Conservation (phyloP, 2,329 filamentous ascomycete genomes). For the Fusarium napiforme region DNA sequence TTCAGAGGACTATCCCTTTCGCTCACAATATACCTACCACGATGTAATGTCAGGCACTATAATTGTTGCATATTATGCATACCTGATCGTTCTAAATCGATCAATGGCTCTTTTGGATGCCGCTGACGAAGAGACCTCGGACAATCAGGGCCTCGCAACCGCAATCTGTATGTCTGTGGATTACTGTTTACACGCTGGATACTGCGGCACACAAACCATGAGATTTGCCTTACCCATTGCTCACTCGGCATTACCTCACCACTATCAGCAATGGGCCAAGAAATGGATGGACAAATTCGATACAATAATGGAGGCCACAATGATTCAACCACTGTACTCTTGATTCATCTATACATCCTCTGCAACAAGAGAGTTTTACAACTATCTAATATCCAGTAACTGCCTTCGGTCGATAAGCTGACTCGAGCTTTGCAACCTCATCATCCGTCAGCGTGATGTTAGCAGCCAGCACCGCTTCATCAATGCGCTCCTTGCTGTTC, state of each 20-base stretch:
- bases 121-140: too few relatives aligned
- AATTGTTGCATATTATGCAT: not conserved
- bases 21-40: not conserved
- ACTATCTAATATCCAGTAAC: not conserved
- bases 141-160: rapidly evolving
- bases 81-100: not conserved
- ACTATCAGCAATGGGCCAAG: not conserved
- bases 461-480: not conserved
- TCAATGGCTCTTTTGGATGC: rapidly evolving
- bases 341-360: not conserved
- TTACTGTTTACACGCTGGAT: not conserved
- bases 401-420: not conserved
- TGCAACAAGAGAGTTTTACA: rapidly evolving
- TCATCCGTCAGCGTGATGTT: not conserved
- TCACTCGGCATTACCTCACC: not conserved
- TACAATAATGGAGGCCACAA: not conserved
- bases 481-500: not conserved
- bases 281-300: not conserved
- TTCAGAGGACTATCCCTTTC: rapidly evolving
- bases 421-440: not conserved
- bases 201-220: not conserved
- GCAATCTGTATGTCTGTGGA: not conserved
- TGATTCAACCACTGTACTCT: not conserved
- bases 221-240: not conserved
- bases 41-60: not conserved